Evolutionary conservation across 1,139 yeast species (phyloP).

Genomic region (Hansenula sp.): DNA sequence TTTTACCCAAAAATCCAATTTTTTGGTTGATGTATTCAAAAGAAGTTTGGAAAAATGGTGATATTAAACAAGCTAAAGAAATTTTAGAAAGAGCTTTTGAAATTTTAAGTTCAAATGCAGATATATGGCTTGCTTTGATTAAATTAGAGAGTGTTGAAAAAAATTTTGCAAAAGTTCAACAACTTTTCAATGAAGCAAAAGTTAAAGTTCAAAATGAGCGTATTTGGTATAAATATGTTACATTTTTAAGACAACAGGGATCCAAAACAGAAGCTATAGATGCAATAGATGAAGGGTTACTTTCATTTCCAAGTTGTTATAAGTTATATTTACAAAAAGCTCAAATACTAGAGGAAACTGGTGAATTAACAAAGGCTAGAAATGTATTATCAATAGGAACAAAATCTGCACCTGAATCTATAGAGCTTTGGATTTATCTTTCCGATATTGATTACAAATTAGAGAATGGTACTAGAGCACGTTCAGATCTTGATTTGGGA

Average conservation of each 20-base stretch:
- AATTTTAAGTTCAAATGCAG: conserved; percentile 41
- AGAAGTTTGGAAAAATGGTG: conserved; percentile 53
- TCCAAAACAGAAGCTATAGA: conserved; percentile 33
- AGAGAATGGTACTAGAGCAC: conserved; percentile 49
- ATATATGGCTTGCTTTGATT: conserved; percentile 67
- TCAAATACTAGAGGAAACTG: conserved; percentile 39
- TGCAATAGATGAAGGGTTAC: conserved; percentile 41
- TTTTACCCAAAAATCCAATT: conserved; percentile 44
- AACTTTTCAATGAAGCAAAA: conserved; percentile 39
- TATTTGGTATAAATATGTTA: conserved; percentile 62
- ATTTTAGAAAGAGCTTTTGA: conserved; percentile 47
- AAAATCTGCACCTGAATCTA: conserved; percentile 38
- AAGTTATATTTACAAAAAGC: conserved; percentile 58
- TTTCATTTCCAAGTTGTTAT: conserved; percentile 38
- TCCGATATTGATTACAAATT: conserved; percentile 41
- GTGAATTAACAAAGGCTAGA: conserved; percentile 37
- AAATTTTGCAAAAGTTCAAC: conserved; percentile 36
- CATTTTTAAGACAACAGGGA: conserved; percentile 42
- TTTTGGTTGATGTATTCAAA: conserved; percentile 70
- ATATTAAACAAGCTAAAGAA: conserved; percentile 46
- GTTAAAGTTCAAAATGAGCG: conserved; percentile 35
- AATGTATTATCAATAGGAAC: conserved; percentile 47
- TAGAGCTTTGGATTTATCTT: conserved; percentile 53
- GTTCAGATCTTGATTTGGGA: conserved; percentile 72
- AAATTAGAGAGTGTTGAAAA: conserved; percentile 50